phyloP scores from a whole-genome alignment of 1,284 basidiomycete species.

The Polyporus tsugae region DNA sequence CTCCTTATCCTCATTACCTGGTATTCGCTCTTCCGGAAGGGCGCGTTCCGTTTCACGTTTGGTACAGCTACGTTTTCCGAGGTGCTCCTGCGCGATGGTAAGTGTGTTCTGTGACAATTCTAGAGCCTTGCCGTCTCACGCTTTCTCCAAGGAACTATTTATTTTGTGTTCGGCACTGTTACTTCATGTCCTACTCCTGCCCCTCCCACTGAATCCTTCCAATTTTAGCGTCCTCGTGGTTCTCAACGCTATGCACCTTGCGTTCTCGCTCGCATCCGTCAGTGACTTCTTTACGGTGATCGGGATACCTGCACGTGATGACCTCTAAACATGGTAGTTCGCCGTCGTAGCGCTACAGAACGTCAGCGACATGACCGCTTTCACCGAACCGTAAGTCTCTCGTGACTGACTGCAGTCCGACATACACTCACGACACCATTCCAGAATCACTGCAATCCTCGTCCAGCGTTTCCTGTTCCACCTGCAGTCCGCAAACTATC shows the following conservation, averaged over 20 bases:
- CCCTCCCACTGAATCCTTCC: not conserved
- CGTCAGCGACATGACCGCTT: constrained; percentile 4
- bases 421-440: not conserved
- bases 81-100: constrained; percentile 4
- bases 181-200: not conserved
- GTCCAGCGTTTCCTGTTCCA: constrained; percentile 23
- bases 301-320: too few relatives aligned
- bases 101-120: not conserved
- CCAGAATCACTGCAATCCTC: constrained; percentile 15
- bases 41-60: not conserved
- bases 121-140: not conserved
- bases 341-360: not conserved
- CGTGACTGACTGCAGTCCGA: too few relatives aligned
- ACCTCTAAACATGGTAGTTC: too few relatives aligned
- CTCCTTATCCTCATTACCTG: constrained; percentile 1
- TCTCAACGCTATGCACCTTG: constrained; percentile 15
- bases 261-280: constrained; percentile 3
- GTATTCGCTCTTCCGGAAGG: not conserved
- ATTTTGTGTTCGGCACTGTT: constrained; percentile 7
- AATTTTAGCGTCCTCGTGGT: not conserved
- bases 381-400: constrained; percentile 13
- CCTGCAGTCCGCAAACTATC: constrained; percentile 14
- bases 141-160: constrained; percentile 3
- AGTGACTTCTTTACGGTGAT: not conserved
- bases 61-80: not conserved